Base-by-base conservation (phyloP, 2,329 filamentous ascomycete genomes). In the Aschersonia sp. region DNA sequence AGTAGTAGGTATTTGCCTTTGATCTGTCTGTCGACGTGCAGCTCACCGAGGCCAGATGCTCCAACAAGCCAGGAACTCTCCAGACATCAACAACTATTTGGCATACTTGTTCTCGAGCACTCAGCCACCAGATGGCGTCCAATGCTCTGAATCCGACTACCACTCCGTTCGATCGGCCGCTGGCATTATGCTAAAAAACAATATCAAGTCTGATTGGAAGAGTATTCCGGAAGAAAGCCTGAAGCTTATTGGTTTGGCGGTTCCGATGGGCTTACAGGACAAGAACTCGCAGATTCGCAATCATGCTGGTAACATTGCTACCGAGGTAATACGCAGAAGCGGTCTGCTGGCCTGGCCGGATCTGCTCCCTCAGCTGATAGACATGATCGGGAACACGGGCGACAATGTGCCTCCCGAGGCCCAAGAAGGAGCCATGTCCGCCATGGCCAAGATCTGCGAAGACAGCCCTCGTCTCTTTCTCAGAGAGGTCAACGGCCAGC, bases 41-140 rank as follows among this genome's bases (percentile, higher is more conserved):
- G 22, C 22, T 22, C 22, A 22, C 22, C 22, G 22, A 49, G 45
- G 51, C 46, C 58, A 97, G 92, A 94, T 97, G 87, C 85, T 98
- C 57, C 74, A 79, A 54, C 85, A 94, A 69, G 92, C 90, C 51
- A 94, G 87, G 63, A 70, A 74, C 46, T 92, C 86, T 9, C 89
- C 89, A 45, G 90, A 97, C 64, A 86, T 95, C 71, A 90, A 94
- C 71, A 97, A 97, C 68, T 98, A 98, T 66, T 81, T 98, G 43
- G 85, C 87, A 56, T 95, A 85, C 66, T 77, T 98, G 52, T 87
- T 94, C 66, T 87, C 85, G 50, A 87, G 77, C 56, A 63, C 78
- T 48, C 73, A 80, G 53, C 70, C 73, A 45, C 78, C 84, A 44
- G 66, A 71, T 48, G 79, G 72, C 52, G 69, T 85, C 60, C 70